Conservation (phyloP, 225 moss, liverwort and hornwort genomes). For the Pseudisothecium myosuroides region DNA sequence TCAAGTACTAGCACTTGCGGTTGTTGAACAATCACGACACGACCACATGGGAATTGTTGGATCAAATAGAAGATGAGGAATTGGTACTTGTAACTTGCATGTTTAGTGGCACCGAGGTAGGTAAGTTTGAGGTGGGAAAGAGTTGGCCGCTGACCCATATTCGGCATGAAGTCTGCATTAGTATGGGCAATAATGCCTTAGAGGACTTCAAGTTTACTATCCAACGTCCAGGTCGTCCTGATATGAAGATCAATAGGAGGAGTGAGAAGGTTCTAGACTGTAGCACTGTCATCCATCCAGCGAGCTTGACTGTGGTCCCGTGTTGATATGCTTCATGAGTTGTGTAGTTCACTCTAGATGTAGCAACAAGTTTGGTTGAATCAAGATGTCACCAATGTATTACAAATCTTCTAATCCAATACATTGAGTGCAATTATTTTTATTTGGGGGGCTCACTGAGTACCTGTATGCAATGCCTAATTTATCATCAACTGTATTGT, state of each 20-base stretch:
- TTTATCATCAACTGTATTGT: background rate
- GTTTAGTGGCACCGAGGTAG: background rate
- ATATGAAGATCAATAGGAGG: background rate
- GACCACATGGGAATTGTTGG: background rate
- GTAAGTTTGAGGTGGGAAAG: background rate
- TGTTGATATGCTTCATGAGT: background rate
- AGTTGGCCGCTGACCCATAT: background rate
- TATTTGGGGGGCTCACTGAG: background rate
- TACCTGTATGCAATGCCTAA: background rate
- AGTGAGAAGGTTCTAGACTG: background rate
- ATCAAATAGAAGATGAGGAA: background rate
- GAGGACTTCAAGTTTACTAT: background rate
- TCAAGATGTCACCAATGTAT: background rate
- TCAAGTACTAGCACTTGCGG: background rate
- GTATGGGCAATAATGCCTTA: background rate
- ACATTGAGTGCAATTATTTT: background rate
- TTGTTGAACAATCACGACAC: background rate
- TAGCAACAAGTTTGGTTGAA: background rate
- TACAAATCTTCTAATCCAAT: background rate
- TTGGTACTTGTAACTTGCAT: background rate
- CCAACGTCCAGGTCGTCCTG: fast-evolving
- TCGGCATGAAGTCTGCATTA: background rate
- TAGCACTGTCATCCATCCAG: fast-evolving
- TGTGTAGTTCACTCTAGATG: fast-evolving
- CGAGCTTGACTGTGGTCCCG: fast-evolving